Base-by-base conservation (phyloP, 495 filamentous ascomycete genomes). In the Aspergillus bridgeri region DNA sequence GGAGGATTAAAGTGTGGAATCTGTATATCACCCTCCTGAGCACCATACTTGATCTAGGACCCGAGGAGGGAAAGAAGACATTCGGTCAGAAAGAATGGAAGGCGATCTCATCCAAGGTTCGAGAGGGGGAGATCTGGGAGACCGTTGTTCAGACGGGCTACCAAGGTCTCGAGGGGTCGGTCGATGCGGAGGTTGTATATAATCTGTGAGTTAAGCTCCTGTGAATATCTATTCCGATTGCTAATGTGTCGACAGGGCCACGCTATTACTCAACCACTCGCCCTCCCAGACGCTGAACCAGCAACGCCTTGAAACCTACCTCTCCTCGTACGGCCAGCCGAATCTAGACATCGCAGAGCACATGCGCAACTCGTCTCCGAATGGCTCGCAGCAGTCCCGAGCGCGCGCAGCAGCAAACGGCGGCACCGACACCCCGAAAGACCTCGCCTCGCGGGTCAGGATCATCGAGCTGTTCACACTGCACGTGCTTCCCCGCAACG, bases 1-100 rank as follows among this genome's bases (percentile, higher is more conserved):
- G 88, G 56, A 80, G 93, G 60, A 90, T 96, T 72, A 98, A 96
- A 70, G 85, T 97, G 54, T 98, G 95, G 95, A 95, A 90, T 71
- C 80, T 98, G 62, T 98, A 98, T 70, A 83, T 98, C 51, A 96
- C 91, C 0, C 83, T 98, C 22, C 80, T 98, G 33, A 95, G 96
- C 73, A 89, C 89, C 22, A 88, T 96, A 48, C 79, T 93, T 38
- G 92, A 98, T 59, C 78, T 97, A 61, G 90, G 89, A 18, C 73
- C 86, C n/a, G 90, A 96, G 62, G 91, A 96, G 67, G 94, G 93
- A 27, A 96, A 92, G 73, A 82, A 82, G 17, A 81, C 85, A 22
- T 92, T 97, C 77, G 95, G 95, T 0, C 84, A 81, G 44, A 82
- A 87, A 57, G 85, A 90, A 60, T 98, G 91, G 91, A 86, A 87